Conservation (phyloP, 148 eudicot species). For the Nyssa sinensis region DNA sequence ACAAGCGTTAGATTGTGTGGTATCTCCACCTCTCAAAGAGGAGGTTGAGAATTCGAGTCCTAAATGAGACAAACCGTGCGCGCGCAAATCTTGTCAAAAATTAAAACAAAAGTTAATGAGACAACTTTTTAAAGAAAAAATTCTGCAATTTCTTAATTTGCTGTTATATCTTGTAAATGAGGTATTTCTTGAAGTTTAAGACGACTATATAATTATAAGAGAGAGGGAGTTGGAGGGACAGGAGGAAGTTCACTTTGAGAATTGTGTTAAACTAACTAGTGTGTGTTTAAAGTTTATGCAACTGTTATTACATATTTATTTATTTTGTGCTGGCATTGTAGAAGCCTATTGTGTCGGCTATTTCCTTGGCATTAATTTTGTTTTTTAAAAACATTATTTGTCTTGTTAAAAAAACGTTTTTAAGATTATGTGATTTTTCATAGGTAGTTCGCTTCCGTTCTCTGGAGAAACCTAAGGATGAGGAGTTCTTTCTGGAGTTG, state of each 20-base stretch:
- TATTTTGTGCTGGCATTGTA: not conserved
- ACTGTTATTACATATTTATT: not conserved
- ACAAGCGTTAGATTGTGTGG: too few relatives aligned
- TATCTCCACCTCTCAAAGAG: too few relatives aligned
- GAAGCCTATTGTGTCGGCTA: not conserved
- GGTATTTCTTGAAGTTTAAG: not conserved
- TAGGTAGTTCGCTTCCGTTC: constrained; percentile 31
- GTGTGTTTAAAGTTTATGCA: not conserved
- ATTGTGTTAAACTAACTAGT: not conserved
- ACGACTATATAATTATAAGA: not conserved
- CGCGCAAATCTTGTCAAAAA: too few relatives aligned
- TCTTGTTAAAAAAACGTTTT: not conserved
- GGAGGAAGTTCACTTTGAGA: not conserved
- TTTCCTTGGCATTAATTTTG: not conserved
- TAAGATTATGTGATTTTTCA: not conserved
- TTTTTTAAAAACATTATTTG: too few relatives aligned
- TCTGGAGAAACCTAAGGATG: constrained; percentile 33
- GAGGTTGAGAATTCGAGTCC: too few relatives aligned
- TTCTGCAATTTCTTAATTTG: not conserved
- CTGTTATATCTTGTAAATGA: not conserved
- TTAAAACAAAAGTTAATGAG: too few relatives aligned
- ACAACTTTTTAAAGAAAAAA: not conserved
- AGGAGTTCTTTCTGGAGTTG: constrained; percentile 31
- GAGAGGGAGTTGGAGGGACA: not conserved
- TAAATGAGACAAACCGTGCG: too few relatives aligned